Base-by-base conservation (phyloP, 345 rosid species). In the Nephelium lappaceum region DNA sequence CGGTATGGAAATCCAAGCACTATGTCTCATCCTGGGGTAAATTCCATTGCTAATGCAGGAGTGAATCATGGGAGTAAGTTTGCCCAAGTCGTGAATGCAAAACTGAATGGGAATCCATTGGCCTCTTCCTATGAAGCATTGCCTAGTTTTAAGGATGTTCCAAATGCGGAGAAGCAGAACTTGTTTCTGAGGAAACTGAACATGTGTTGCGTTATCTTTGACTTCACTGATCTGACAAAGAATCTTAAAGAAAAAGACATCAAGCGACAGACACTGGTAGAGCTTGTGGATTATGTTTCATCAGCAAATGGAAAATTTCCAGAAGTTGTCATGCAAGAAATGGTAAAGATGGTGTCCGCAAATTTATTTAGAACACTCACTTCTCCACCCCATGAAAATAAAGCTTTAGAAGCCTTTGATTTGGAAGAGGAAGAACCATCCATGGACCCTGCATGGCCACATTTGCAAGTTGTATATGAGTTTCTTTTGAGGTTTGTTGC, bases 361-460 rank as follows among this genome's bases (percentile, higher is more conserved):
- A 93, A 93, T 87, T 88, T 93, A 77, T 93, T 93, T 74, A 82
- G 98, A 78, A 87, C 88, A 0, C 89, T 89, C 42, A 82, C 93
- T 81, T 84, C 92, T 42, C 88, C 89, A 12, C 89, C 91, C 63
- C 89, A 86, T 41, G 94, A 92, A 84, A 87, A 78, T 81, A 92
- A 89, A 78, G 80, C 84, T 78, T 77, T 90, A 47, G 95, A 90
- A 74, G 88, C 88, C 74, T 89, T 88, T 71, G 98, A 93, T 80
- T 71, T 92, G 81, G 98, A 93, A 51, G 98, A 93, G 25, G 98
- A 92, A 45, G 98, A 93, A 71, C 96, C 93, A 63, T 84, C 89
- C 0, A 66, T 92, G 87, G 98, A 93, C 75, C 96, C 96, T 25
- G 90, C 96, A 74, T 93, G 95, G 96, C 85, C 93, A 79, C 98